A percentile compares a stretch with the other conserved stretches of the same genome.
These are phyloP conservation scores for Sporisorium reilianum DNA, from an alignment of 1,284 basidiomycete species.

Conservation along the genomic window DNA sequence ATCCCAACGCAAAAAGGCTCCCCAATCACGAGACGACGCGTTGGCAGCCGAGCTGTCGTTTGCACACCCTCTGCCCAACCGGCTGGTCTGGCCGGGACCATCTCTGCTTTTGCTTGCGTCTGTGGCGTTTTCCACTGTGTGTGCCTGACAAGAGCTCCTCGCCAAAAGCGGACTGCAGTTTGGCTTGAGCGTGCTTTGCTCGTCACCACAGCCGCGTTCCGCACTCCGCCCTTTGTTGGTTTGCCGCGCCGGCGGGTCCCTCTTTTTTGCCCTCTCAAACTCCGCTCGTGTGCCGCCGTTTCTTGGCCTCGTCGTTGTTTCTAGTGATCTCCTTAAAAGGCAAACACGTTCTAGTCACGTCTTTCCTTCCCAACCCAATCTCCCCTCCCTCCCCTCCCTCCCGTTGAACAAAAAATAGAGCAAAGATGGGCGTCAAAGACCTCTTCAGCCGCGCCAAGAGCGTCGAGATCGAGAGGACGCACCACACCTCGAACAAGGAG, in stretches of 20 bases:
- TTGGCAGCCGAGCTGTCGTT: constrained; percentile 3
- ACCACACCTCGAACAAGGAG: constrained; percentile 42
- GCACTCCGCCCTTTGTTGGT: constrained; percentile 6
- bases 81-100: background rate
- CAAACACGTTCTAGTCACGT: background rate
- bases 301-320: background rate
- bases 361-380: background rate
- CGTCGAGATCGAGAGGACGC: constrained; percentile 34
- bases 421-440: constrained; percentile 37
- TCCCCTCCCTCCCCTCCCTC: constrained; percentile 3
- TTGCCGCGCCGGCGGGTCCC: constrained; percentile 2
- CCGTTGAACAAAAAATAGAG: background rate
- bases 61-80: constrained; percentile 1
- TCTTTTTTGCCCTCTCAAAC: background rate
- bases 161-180: no score
- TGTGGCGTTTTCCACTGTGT: constrained; percentile 2
- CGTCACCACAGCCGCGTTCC: constrained; percentile 1
- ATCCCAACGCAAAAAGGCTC: background rate
- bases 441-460: constrained; percentile 24
- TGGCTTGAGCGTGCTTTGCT: no score
- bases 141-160: background rate
- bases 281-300: background rate
- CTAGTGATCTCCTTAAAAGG: background rate
- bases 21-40: constrained; percentile 1
- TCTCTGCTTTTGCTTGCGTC: background rate